A percentile compares a stretch with the other conserved stretches of the same genome.
Evolutionary conservation across 2,329 filamentous ascomycete genomes (phyloP).

Genomic region (Cladosporium oxysporum): DNA sequence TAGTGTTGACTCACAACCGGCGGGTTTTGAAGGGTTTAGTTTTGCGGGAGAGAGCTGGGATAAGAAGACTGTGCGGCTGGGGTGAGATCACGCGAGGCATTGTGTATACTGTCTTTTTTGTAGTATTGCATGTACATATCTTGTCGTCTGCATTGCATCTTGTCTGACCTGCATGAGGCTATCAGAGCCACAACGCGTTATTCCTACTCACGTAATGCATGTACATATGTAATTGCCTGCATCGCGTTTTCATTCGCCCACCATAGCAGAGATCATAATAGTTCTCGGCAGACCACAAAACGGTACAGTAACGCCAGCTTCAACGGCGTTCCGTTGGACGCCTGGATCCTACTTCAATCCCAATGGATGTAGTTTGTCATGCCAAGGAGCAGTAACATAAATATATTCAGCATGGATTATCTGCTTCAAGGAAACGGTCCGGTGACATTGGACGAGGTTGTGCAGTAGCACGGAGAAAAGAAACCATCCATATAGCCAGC

Average conservation of each 20-base stretch:
- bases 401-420: not conserved
- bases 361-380: not conserved
- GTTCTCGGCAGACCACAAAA: not conserved
- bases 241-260: not conserved
- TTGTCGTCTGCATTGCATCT: not conserved
- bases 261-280: not conserved
- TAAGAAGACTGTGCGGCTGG: not conserved
- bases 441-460: not conserved
- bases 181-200: not conserved
- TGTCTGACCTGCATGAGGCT: not conserved
- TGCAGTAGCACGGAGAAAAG: not conserved
- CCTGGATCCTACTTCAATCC: not conserved
- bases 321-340: not conserved
- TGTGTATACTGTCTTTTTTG: not conserved
- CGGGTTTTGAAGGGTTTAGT: not conserved
- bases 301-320: not conserved
- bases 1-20: constrained; percentile 3
- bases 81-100: not conserved
- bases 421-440: not conserved
- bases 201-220: not conserved
- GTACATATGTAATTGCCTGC: not conserved
- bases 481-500: not conserved
- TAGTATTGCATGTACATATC: not conserved
- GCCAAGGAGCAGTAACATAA: not conserved
- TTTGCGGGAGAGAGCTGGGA: not conserved